Percentiles rank a stretch among this genome's conserved stretches.
These are phyloP conservation scores for Aspergillus viridinutans DNA, from an alignment of 2,329 filamentous ascomycete species.

Conservation along the genomic window DNA sequence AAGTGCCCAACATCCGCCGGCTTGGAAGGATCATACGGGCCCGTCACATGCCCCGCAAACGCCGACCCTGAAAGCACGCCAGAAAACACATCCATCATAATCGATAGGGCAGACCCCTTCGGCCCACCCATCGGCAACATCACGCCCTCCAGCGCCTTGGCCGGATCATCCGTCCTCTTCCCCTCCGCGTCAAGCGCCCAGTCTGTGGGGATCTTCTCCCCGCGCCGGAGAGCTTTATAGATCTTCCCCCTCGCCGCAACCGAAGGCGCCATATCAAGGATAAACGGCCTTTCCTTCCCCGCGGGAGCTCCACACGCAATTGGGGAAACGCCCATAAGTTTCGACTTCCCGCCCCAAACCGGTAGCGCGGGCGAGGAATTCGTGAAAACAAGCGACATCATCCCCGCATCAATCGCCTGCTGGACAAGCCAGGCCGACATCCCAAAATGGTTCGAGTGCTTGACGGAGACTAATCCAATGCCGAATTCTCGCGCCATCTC, in stretches of 20 bases:
- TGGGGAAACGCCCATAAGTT: conserved; percentile 69
- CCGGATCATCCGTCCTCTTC: conserved; percentile 65
- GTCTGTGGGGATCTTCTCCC: conserved; percentile 44
- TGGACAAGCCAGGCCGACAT: conserved; percentile 80
- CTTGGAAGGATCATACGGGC: conserved; percentile 68
- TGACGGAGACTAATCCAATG: conserved; percentile 71
- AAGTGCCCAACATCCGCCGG: conserved; percentile 72
- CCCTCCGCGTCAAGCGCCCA: conserved; percentile 75
- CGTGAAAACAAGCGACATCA: conserved; percentile 68
- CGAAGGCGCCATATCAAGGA: conserved; percentile 45
- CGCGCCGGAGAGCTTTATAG: conserved; percentile 42
- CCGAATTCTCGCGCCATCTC: conserved; percentile 60
- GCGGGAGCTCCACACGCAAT: conserved; percentile 72
- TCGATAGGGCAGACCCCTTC: conserved; percentile 69
- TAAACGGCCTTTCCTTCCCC: conserved; percentile 56
- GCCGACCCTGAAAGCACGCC: conserved; percentile 69
- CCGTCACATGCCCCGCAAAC: conserved; percentile 72
- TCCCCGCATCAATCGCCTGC: conserved; percentile 66
- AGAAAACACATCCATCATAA: conserved; percentile 90
- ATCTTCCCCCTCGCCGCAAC: conserved; percentile 44
- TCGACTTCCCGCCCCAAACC: conserved; percentile 63
- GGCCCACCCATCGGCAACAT: conserved; percentile 86
- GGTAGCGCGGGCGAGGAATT: conserved; percentile 70
- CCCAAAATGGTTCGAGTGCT: conserved; percentile 76
- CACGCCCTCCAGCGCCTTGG: conserved; percentile 66